These are phyloP conservation scores for Penstemon davidsonii DNA, from an alignment of 257 asterid genomes.

Conservation along the genomic window DNA sequence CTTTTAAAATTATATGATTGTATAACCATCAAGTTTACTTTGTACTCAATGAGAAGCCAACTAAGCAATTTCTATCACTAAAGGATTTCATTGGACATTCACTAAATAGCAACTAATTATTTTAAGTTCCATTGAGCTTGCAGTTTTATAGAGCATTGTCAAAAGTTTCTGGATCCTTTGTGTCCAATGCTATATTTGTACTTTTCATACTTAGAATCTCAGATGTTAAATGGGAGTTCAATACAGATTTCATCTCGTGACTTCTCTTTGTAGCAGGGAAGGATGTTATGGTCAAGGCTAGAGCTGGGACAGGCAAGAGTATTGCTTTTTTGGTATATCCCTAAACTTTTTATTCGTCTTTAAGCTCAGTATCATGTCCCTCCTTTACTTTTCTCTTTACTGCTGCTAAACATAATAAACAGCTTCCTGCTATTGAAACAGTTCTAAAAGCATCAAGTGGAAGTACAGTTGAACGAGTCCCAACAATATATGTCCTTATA, in stretches of 20 bases:
- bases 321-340: slow-evolving; percentile 81
- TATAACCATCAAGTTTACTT: no score
- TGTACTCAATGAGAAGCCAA: no score
- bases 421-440: slow-evolving; percentile 99
- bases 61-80: no score
- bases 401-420: slow-evolving; percentile 59
- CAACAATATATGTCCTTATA: slow-evolving; percentile 67
- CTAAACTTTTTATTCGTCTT: slow-evolving; percentile 19
- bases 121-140: no score
- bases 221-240: no score
- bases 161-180: no score
- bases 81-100: no score
- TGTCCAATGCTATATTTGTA: no score
- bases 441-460: slow-evolving; percentile 65
- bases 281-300: slow-evolving; percentile 89
- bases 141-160: no score
- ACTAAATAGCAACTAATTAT: no score
- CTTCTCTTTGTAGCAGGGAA: slow-evolving; percentile 46
- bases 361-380: slow-evolving; percentile 5
- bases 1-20: no score
- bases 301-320: slow-evolving; percentile 96
- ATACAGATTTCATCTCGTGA: not conserved
- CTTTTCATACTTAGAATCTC: no score
- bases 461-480: slow-evolving; percentile 41
- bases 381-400: slow-evolving; percentile 30